Base-by-base conservation (phyloP, 2,329 filamentous ascomycete species). In the Triangularia verruculosa region DNA sequence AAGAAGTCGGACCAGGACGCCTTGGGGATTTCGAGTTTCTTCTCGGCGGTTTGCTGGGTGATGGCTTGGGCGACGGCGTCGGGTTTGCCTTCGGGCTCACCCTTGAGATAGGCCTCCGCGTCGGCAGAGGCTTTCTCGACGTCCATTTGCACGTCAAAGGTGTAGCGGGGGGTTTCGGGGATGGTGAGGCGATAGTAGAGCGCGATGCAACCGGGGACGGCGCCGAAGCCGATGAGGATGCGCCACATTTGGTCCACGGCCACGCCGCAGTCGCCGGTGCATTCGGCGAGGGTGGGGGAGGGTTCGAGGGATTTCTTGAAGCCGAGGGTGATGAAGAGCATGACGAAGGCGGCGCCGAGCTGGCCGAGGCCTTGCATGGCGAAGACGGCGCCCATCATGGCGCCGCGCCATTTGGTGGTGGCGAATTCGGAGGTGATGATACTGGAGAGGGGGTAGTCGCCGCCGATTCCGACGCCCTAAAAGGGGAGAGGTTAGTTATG, bases 181-280 rank as follows among this genome's bases (percentile, higher is more conserved):
- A 96, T 94, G 59, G 91, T 95, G 3, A 95, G 69, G 55, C 78
- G 77, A 78, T 88, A 95, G 80, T 95, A 95, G 17, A 96, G 85
- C 20, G 92, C 91, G 67, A 93, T 87, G 74, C 87, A 91, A 52
- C 89, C 91, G 1, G 91, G 91, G 8, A 95, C 85, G 53, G 89
- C 90, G 69, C 91, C 91, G 71, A 93, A 90, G 12, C 91, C 91
- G 72, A 95, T 91, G 57, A 95, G 82, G 13, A 87, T 82, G 69
- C 91, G 85, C 91, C 91, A 95, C 89, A 93, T 93, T 82, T 92
- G 93, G 79, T 95, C 91, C 5, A 93, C 89, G 6, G 89, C 88
- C n/a, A 86, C 71, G 57, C 80, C 79, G 72, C 89, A 92, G 62
- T 81, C 83, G 25, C 84, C 88, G 24, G 80, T 80, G 70, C 92